Base-by-base conservation (phyloP, 495 filamentous ascomycete genomes). In the Neurospora pannonica region DNA sequence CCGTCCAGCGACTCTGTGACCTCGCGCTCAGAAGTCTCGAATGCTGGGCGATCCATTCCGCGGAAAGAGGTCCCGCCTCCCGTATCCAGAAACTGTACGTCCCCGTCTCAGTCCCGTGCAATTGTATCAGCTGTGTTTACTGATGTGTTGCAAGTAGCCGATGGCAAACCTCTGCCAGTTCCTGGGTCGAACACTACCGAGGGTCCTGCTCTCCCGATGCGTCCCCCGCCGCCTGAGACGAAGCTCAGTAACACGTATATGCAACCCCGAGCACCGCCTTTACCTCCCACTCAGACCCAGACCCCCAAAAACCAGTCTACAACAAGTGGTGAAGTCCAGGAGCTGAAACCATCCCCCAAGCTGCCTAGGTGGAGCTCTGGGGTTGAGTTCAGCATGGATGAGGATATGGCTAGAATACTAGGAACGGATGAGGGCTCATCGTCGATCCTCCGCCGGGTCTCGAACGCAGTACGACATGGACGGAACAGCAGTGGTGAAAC, bases 391-490 rank as follows among this genome's bases (percentile, higher is more conserved):
- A 93, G 91, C 46, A 90, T 94, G 90, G 95, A 98, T 76, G 94
- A 97, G 76, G 96, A 97, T 76, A 91, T 97, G 86, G 89, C 91
- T 60, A 90, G 94, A 24, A 93, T 97, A 43, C 84, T 96, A 67
- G 89, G 89, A 5, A 88, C 87, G 38, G 89, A 92, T 70, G 92
- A 94, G 60, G 87, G 87, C 54, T 86, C 87, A 24, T 88, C 90
- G 24, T 94, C 93, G 2, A 92, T 97, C 72, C 83, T 98, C 71
- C 92, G 94, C 43, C 91, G 93, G 38, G 91, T 97, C 38, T 98
- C 97, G 3, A 97, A 95, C 78, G 93, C 93, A 34, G 93, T 97
- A 42, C 93, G 94, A 70, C 96, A 99, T 81, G 93, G 93, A n/a
- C 90, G 97, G 62, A 97, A 92, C 81, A 93, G 90, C 80, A 98